Percentiles rank a stretch among this genome's conserved stretches.
Conservation (phyloP, 2,329 filamentous ascomycete species). For the Sporothrix variecibatus region DNA sequence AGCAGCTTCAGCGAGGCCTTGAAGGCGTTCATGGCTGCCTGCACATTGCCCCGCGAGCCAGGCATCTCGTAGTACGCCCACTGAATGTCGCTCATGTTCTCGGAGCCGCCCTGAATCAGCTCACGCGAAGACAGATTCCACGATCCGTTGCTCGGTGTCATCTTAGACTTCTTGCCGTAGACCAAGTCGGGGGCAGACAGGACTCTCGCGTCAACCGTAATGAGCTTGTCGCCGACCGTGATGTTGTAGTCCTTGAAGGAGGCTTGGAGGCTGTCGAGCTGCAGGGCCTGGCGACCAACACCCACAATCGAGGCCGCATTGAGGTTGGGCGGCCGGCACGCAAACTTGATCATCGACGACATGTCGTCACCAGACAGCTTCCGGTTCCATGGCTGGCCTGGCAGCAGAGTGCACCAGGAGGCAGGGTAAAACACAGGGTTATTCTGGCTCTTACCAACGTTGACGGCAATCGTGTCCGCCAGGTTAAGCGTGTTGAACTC, state of each 20-base stretch:
- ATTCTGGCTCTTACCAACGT: conserved; percentile 57
- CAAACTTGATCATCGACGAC: conserved; percentile 68
- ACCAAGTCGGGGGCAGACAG: conserved; percentile 60
- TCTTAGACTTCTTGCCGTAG: conserved; percentile 50
- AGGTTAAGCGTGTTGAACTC: conserved; percentile 7
- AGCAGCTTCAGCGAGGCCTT: conserved; percentile 39
- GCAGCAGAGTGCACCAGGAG: conserved; percentile 64
- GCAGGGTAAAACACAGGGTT: conserved; percentile 66
- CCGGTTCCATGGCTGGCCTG: conserved; percentile 64
- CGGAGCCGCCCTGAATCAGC: conserved; percentile 54
- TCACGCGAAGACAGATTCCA: conserved; percentile 69
- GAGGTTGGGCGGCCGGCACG: conserved; percentile 64
- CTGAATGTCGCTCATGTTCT: conserved; percentile 51
- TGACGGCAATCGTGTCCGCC: conserved; percentile 54
- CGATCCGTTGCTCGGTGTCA: conserved; percentile 52
- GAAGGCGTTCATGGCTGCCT: conserved; percentile 12
- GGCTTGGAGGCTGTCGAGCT: conserved; percentile 51
- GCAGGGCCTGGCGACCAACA: conserved; percentile 58
- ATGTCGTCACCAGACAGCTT: conserved; percentile 65
- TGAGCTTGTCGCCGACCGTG: conserved; percentile 58
- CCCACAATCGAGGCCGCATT: conserved; percentile 68
- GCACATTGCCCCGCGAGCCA: conserved; percentile 13
- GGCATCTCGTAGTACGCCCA: conserved; percentile 46
- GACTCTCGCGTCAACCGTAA: conserved; percentile 73
- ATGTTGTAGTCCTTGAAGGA: conserved; percentile 64